Evolutionary conservation across 306 rosid species (phyloP), one percentile per base, ranked within the genome.

Genomic region (Rosa multiflora): DNA sequence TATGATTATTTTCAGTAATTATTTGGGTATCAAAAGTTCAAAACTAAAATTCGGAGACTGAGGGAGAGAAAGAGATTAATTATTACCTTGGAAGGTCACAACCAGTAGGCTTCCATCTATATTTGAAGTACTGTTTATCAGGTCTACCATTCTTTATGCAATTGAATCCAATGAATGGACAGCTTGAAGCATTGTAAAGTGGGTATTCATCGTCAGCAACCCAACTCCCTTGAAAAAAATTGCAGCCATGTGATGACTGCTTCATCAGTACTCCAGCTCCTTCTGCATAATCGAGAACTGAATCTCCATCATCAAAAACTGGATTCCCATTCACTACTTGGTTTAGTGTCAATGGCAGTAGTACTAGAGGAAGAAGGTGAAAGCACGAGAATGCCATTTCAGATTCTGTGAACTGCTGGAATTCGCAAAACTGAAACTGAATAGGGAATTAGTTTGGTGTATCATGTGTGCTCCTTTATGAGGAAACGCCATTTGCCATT

Each of bases 71-170:
- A 42, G n/a, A 14, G 18, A 78, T 8, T 42, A 23, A 29, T 29
- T 29, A 4, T 42, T 73, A 89, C 97, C 94, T 85, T 14, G 90
- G 88, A 80, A 89, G 88, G 39, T 84, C 81, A 76, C 97, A 91
- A 68, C 10, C 70, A 35, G 53, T 82, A 80, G 92, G 92, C 56
- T 89, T 85, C 94, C 97, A 91, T 78, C 83, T 79, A 71, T 86
- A 91, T 5, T 76, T 79, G 81, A 91, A 94, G 75, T 85, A 91
- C 10, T 80, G 78, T 0, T 17, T 26, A 64, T 87, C 92, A 23
- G 88, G 83, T 62, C 97, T 86, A 5, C 97, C 92, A 82, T 91
- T 88, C 63, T 18, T 70, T 12, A 83, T 63, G 75, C 94, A 91
- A 78, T 88, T 79, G 73, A 88, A 89, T 18, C 81, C 89, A 10